phyloP scores from a whole-genome alignment of 1,139 yeast species.

The Geotrichum siamense region DNA sequence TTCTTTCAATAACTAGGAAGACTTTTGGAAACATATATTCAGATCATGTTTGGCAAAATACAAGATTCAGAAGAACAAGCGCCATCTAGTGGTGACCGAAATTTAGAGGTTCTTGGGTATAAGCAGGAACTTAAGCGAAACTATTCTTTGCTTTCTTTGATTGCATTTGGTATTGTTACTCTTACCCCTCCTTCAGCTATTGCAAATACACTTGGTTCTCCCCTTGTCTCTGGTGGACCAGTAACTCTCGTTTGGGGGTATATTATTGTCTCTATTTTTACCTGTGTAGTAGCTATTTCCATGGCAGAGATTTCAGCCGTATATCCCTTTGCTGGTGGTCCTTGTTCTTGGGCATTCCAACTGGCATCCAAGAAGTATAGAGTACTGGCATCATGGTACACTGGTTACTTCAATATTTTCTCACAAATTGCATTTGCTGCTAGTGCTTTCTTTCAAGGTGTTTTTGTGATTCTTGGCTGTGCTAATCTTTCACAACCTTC shows the following conservation, averaged over 20 bases:
- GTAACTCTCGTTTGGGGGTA: conserved; percentile 62
- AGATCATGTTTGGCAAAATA: neutral
- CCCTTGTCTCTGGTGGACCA: conserved; percentile 35
- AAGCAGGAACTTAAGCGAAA: conserved; percentile 36
- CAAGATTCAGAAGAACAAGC: neutral
- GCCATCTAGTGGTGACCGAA: neutral
- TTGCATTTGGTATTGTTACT: conserved; percentile 36
- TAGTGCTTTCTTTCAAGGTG: conserved; percentile 16
- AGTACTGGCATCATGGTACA: conserved; percentile 14
- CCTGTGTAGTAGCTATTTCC: conserved; percentile 52
- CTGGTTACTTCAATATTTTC: conserved; percentile 13
- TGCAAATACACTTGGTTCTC: conserved; percentile 29
- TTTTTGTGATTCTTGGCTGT: conserved; percentile 5
- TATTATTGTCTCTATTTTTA: conserved; percentile 53
- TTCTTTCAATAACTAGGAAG: too few relatives aligned
- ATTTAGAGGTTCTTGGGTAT: conserved; percentile 34
- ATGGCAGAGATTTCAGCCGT: conserved; percentile 60
- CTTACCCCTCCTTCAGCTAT: conserved; percentile 38
- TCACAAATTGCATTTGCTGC: conserved; percentile 16
- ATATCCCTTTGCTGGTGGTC: conserved; percentile 50
- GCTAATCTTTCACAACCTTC: conserved; percentile 21
- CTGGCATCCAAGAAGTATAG: conserved; percentile 21
- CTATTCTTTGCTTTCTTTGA: conserved; percentile 34
- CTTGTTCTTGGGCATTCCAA: conserved; percentile 24
- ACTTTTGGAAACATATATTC: neutral